These are phyloP conservation scores for Solanum habrochaites DNA, from an alignment of 257 asterid genomes.

Conservation along the genomic window DNA sequence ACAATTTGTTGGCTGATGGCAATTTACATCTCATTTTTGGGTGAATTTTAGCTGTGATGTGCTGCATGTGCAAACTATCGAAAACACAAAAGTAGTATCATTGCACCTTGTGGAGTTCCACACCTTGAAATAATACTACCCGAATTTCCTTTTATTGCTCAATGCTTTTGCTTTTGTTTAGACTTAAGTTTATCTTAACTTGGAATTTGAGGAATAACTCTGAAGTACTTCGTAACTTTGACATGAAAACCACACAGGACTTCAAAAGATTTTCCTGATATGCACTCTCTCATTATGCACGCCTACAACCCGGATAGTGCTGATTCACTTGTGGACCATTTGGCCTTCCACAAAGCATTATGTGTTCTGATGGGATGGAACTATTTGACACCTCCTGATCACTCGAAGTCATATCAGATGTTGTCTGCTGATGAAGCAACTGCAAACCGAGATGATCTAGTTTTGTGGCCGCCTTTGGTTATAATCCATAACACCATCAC, in stretches of 20 bases:
- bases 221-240: conserved; percentile 38
- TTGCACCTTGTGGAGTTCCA: neutral
- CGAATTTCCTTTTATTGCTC: neutral
- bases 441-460: conserved; percentile 66
- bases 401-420: conserved; percentile 74
- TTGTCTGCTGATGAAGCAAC: conserved; percentile 65
- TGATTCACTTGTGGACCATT: conserved; percentile 67
- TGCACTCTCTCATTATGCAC: conserved; percentile 84
- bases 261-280: conserved; percentile 64
- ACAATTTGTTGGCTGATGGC: neutral
- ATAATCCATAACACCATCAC: conserved; percentile 78
- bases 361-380: conserved; percentile 97
- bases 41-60: neutral
- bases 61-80: neutral
- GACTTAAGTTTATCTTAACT: neutral
- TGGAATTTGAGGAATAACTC: neutral
- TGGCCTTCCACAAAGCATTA: conserved; percentile 85
- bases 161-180: neutral
- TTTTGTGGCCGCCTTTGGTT: conserved; percentile 95
- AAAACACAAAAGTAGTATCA: neutral
- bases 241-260: conserved; percentile 69
- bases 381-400: conserved; percentile 66
- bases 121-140: neutral
- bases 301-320: conserved; percentile 58
- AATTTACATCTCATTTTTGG: neutral